A percentile compares a stretch with the other conserved stretches of the same genome.
These are phyloP conservation scores for Venturia aucupariae DNA, from an alignment of 2,329 filamentous ascomycete genomes.

Conservation along the genomic window DNA sequence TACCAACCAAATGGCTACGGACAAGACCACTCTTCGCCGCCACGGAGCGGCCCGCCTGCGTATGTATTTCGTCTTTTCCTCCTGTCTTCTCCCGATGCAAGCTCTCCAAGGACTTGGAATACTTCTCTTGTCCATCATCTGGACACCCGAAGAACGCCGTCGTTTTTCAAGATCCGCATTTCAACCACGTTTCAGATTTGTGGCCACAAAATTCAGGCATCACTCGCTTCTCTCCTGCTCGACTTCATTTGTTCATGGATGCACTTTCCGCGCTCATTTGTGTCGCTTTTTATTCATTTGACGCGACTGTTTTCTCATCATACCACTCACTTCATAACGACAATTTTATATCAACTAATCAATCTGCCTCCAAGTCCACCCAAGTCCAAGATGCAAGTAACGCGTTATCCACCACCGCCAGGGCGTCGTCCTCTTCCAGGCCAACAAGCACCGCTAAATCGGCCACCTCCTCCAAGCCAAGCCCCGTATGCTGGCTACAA, in stretches of 20 bases:
- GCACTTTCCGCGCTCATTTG: not conserved
- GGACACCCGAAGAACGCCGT: not conserved
- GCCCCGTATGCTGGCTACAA: slow-evolving; percentile 6
- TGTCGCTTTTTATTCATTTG: not conserved
- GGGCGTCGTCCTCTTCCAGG: slow-evolving; percentile 27
- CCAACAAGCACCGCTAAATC: slow-evolving; percentile 23
- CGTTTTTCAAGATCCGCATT: not conserved
- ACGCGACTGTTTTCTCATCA: not conserved
- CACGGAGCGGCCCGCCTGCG: slow-evolving; percentile 5
- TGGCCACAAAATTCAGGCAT: not conserved
- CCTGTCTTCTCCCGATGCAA: not conserved
- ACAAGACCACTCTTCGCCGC: slow-evolving; percentile 18
- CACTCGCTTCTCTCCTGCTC: not conserved
- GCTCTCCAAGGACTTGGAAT: not conserved
- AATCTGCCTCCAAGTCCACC: slow-evolving; percentile 28
- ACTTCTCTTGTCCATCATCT: not conserved
- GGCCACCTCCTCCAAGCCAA: slow-evolving; percentile 14
- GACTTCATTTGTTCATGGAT: not conserved
- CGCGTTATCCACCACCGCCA: slow-evolving; percentile 41
- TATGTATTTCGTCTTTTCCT: not conserved
- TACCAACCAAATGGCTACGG: slow-evolving; percentile 18
- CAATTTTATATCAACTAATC: not conserved
- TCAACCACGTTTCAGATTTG: not conserved
- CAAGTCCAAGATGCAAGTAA: slow-evolving; percentile 40
- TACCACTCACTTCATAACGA: not conserved